These are phyloP conservation scores for Huiozyma naganishii DNA, from an alignment of 805 yeast species.

Conservation along the genomic window DNA sequence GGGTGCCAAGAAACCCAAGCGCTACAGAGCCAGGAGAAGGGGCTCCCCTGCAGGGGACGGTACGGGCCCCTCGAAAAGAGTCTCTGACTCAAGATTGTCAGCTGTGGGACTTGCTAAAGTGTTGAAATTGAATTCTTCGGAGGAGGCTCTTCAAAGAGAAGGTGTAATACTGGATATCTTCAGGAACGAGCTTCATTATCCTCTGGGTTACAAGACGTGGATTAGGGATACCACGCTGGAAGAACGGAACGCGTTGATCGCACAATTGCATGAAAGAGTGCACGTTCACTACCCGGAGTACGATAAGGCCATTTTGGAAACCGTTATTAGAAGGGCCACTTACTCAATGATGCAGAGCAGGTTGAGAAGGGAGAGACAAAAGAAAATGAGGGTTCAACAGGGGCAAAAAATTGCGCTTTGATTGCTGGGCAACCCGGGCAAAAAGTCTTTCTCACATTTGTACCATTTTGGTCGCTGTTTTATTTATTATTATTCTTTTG, in stretches of 20 bases:
- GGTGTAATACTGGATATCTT: slow-evolving; percentile 41
- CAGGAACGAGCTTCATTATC: slow-evolving; percentile 51
- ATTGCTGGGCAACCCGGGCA: too few species aligned
- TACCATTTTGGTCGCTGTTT: not conserved
- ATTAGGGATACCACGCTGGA: slow-evolving; percentile 58
- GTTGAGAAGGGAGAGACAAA: slow-evolving; percentile 53
- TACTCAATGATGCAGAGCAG: slow-evolving; percentile 74
- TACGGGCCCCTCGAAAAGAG: slow-evolving; percentile 9
- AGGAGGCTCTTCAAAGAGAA: slow-evolving; percentile 49
- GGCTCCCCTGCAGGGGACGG: too few species aligned
- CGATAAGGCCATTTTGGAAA: slow-evolving; percentile 40
- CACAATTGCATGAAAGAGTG: slow-evolving; percentile 38
- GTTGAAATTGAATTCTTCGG: slow-evolving; percentile 36
- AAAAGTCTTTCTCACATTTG: too few species aligned
- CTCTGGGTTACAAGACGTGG: slow-evolving; percentile 75
- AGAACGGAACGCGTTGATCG: slow-evolving; percentile 42
- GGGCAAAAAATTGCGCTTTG: not conserved
- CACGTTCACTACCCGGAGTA: slow-evolving; percentile 40
- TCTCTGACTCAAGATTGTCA: slow-evolving; percentile 46
- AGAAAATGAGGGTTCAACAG: not conserved
- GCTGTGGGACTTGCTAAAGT: slow-evolving; percentile 44
- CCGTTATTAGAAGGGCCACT: slow-evolving; percentile 69
- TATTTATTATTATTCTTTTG: not conserved
- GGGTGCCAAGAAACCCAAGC: too few species aligned
- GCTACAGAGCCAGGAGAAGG: too few species aligned